Percentiles rank a stretch among this genome's conserved stretches.
Evolutionary conservation across 176 grass and related monocot species (phyloP).

Genomic region (Eragrostis curvula): DNA sequence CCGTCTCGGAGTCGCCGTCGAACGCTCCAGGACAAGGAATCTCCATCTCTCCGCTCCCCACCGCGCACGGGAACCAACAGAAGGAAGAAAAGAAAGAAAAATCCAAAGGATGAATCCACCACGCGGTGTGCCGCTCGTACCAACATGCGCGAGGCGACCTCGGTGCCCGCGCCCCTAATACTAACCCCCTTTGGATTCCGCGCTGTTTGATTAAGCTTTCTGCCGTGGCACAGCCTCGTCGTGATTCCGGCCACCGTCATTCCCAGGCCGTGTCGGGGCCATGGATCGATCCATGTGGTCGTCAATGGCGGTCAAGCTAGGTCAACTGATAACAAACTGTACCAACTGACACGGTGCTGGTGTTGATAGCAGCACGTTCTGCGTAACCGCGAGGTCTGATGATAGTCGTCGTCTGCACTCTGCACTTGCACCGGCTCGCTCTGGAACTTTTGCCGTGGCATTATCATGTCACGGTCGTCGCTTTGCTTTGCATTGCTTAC

Average conservation of each 20-base stretch:
- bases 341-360: background rate
- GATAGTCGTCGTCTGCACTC: background rate
- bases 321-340: background rate
- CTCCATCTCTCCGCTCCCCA: too few relatives aligned
- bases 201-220: background rate
- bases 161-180: background rate
- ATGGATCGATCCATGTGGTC: too few relatives aligned
- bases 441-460: background rate
- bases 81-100: background rate
- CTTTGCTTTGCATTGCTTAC: slow-evolving; percentile 6
- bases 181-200: background rate
- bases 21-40: background rate
- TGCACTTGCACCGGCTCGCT: background rate
- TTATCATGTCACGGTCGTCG: background rate
- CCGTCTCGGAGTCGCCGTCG: background rate
- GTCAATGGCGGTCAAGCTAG: background rate
- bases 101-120: background rate
- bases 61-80: background rate
- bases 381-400: background rate
- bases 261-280: background rate
- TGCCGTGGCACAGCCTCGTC: background rate
- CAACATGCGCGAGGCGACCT: background rate
- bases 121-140: background rate
- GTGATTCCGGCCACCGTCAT: background rate
- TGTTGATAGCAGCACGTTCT: background rate